These are phyloP conservation scores for Diversispora epigaea DNA, from an alignment of 192 early-diverging fungal genomes.

Conservation along the genomic window DNA sequence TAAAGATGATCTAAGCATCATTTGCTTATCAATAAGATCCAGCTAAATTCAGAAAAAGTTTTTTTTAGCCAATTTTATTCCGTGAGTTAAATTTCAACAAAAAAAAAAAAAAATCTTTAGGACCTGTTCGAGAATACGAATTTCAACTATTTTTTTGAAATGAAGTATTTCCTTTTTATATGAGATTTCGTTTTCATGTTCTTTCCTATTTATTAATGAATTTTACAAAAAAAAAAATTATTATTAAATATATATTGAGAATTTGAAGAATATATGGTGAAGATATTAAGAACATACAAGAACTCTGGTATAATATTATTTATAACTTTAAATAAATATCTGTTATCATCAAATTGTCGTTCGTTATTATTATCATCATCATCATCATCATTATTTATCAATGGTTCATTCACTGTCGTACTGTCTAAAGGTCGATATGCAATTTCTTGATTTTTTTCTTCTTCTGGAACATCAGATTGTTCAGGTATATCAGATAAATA, in stretches of 20 bases:
- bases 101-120: background rate
- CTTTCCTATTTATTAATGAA: background rate
- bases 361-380: too few relatives aligned
- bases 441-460: too few relatives aligned
- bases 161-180: background rate
- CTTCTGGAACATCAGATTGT: too few relatives aligned
- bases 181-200: background rate
- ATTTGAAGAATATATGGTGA: slow-evolving; percentile 2
- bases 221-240: background rate
- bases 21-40: slow-evolving; percentile 29
- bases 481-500: too few relatives aligned
- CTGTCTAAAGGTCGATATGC: too few relatives aligned
- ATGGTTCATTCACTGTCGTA: too few relatives aligned
- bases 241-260: background rate
- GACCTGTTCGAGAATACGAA: slow-evolving; percentile 28
- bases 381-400: too few relatives aligned
- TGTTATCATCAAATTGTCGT: slow-evolving; percentile 1
- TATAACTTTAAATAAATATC: slow-evolving; percentile 9
- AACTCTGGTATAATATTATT: slow-evolving; percentile 5
- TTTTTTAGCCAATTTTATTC: background rate
- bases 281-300: slow-evolving; percentile 14
- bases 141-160: slow-evolving; percentile 26
- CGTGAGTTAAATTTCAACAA: background rate
- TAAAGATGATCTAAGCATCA: slow-evolving; percentile 1
- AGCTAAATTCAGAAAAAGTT: background rate